phyloP scores from a whole-genome alignment of 129 eudicot species.

The Deinandra increscens region DNA sequence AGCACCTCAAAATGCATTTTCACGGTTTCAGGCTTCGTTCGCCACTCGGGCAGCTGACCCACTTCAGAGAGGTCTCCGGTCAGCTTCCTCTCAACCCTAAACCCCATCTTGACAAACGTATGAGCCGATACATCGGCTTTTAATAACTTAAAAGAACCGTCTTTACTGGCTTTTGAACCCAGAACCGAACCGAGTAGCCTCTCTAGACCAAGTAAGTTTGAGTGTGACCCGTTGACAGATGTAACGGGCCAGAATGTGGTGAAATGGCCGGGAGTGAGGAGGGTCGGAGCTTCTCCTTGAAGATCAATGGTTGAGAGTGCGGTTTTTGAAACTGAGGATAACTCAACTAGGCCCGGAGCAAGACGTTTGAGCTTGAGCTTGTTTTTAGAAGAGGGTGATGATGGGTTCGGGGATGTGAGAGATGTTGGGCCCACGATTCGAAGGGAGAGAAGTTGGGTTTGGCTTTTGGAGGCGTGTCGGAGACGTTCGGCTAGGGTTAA shows the following conservation, averaged over 20 bases:
- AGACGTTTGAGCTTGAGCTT: constrained; percentile 94
- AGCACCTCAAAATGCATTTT: constrained; percentile 95
- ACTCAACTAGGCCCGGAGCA: constrained; percentile 89
- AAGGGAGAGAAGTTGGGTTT: constrained; percentile 73
- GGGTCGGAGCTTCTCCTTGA: constrained; percentile 66
- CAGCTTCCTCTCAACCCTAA: constrained; percentile 70
- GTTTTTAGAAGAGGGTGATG: constrained; percentile 59
- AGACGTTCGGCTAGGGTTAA: constrained; percentile 75
- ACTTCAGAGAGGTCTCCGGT: constrained; percentile 37
- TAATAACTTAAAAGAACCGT: constrained; percentile 77
- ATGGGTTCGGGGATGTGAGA: constrained; percentile 75
- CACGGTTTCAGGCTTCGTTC: constrained; percentile 72
- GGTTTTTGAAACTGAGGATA: constrained; percentile 71
- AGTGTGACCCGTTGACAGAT: constrained; percentile 69
- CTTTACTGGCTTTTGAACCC: constrained; percentile 66
- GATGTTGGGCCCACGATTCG: constrained; percentile 98
- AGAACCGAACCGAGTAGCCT: constrained; percentile 58
- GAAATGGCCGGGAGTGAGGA: constrained; percentile 72
- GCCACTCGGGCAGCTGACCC: constrained; percentile 59
- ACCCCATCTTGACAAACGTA: constrained; percentile 81
- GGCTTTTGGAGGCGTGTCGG: constrained; percentile 58
- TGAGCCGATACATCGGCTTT: constrained; percentile 94
- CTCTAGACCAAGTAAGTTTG: constrained; percentile 81
- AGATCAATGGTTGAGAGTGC: constrained; percentile 53
- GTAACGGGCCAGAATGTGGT: constrained; percentile 79